Evolutionary conservation across 208 protist genomes (phyloP).

Genomic region (Crithidia expoeki): DNA sequence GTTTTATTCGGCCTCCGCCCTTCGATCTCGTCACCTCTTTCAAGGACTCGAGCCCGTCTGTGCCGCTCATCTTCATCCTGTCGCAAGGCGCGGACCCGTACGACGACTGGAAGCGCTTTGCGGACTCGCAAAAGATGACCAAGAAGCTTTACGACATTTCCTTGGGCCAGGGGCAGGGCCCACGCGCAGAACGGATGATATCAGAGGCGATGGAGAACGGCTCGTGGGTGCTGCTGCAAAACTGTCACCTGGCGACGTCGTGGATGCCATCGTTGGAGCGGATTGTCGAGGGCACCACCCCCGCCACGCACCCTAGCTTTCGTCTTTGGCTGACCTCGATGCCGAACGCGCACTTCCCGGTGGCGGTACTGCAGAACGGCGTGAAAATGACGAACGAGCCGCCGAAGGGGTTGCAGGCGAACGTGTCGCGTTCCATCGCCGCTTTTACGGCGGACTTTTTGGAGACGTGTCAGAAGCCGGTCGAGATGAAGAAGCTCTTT

Average conservation of each 20-base stretch:
- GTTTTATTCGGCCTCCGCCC: conserved; percentile 96
- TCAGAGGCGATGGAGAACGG: conserved; percentile 94
- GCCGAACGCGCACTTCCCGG: conserved; percentile 97
- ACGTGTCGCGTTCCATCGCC: conserved; percentile 92
- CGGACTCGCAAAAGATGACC: conserved; percentile 95
- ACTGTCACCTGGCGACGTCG: conserved; percentile 97
- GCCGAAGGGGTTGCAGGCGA: conserved; percentile 97
- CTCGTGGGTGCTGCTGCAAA: conserved; percentile 97
- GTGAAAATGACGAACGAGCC: conserved; percentile 99
- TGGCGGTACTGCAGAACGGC: conserved; percentile 98
- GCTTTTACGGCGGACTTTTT: conserved; percentile 90
- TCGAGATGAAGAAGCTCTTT: conserved; percentile 95
- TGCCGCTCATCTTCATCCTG: conserved; percentile 98
- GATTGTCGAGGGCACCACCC: conserved; percentile 92
- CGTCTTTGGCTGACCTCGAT: conserved; percentile 99
- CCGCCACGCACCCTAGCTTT: conserved; percentile 94
- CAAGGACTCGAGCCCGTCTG: conserved; percentile 91
- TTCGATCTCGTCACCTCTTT: conserved; percentile 97
- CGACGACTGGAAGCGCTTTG: conserved; percentile 96
- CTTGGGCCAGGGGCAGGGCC: conserved; percentile 98
- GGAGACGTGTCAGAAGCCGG: conserved; percentile 83
- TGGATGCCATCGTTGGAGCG: conserved; percentile 98
- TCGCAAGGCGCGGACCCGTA: conserved; percentile 98
- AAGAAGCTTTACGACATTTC: conserved; percentile 97
- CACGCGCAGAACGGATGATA: conserved; percentile 94